These are phyloP conservation scores for Blastobotrys robertii DNA, from an alignment of 805 yeast species.

Conservation along the genomic window DNA sequence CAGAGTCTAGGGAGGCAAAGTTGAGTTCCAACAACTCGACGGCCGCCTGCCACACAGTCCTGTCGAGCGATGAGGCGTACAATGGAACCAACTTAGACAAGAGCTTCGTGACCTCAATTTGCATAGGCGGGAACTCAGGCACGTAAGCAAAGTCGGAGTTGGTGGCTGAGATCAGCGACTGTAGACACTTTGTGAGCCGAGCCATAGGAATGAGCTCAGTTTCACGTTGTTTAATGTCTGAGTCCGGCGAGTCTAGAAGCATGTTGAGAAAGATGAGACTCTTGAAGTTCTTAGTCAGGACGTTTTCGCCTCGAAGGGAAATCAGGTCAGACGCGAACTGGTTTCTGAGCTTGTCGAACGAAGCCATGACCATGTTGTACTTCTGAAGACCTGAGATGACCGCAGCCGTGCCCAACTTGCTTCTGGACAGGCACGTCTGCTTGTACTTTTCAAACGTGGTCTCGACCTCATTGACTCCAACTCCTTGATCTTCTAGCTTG, in stretches of 20 bases:
- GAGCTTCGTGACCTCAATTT: conserved; percentile 44
- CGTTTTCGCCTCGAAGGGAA: neutral
- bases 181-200: conserved; percentile 53
- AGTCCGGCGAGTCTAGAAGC: conserved; percentile 36
- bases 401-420: conserved; percentile 3
- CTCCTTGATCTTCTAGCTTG: conserved; percentile 4
- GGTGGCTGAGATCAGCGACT: conserved; percentile 45
- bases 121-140: conserved; percentile 37
- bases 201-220: conserved; percentile 47
- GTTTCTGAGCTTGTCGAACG: conserved; percentile 43
- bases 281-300: conserved; percentile 1
- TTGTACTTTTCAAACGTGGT: conserved; percentile 1
- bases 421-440: neutral
- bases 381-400: conserved; percentile 4
- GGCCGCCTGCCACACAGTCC: conserved; percentile 6
- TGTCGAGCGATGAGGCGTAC: conserved; percentile 13
- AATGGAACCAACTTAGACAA: conserved; percentile 20
- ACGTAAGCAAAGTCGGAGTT: conserved; percentile 56
- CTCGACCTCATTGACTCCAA: conserved; percentile 1
- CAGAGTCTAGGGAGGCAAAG: conserved; percentile 5
- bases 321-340: conserved; percentile 55
- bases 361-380: neutral
- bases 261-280: conserved; percentile 40
- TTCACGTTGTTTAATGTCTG: conserved; percentile 23
- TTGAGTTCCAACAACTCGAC: conserved; percentile 14